These are phyloP conservation scores for Ichthyophonus hoferi DNA, from an alignment of 208 protist genomes.

Conservation along the genomic window DNA sequence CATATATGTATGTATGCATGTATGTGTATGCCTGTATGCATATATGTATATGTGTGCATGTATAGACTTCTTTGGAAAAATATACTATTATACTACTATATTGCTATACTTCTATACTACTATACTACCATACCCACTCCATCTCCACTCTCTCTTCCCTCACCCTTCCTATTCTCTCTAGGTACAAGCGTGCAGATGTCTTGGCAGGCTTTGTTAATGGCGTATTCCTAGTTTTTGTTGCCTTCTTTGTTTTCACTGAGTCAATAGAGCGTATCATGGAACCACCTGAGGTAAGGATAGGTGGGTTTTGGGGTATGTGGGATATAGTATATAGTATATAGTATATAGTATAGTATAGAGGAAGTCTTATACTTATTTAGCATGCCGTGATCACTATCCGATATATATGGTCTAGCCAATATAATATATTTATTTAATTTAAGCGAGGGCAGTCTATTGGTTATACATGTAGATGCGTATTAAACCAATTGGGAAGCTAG, in stretches of 20 bases:
- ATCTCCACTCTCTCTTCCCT: neutral
- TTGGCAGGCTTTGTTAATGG: constrained; percentile 70
- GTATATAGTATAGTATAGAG: too few relatives aligned
- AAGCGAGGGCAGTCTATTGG: too few relatives aligned
- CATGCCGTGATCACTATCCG: too few relatives aligned
- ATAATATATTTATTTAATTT: too few relatives aligned
- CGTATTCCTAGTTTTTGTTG: constrained; percentile 67
- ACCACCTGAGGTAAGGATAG: constrained; percentile 42
- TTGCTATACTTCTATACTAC: too few relatives aligned
- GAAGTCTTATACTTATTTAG: too few relatives aligned
- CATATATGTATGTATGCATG: neutral
- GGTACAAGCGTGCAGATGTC: constrained; percentile 51
- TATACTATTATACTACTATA: neutral
- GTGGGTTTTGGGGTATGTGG: neutral
- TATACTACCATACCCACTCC: neutral
- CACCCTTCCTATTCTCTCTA: neutral
- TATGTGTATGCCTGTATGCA: neutral
- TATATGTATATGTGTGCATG: neutral
- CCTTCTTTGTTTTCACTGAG: constrained; percentile 63
- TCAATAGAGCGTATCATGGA: constrained; percentile 61
- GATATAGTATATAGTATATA: too few relatives aligned
- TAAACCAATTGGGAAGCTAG: too few relatives aligned
- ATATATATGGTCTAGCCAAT: too few relatives aligned
- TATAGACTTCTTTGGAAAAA: neutral
- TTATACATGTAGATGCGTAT: too few relatives aligned